These are phyloP conservation scores for Cryptosporidium xiaoi DNA, from an alignment of 169 alveolate species.

Conservation along the genomic window DNA sequence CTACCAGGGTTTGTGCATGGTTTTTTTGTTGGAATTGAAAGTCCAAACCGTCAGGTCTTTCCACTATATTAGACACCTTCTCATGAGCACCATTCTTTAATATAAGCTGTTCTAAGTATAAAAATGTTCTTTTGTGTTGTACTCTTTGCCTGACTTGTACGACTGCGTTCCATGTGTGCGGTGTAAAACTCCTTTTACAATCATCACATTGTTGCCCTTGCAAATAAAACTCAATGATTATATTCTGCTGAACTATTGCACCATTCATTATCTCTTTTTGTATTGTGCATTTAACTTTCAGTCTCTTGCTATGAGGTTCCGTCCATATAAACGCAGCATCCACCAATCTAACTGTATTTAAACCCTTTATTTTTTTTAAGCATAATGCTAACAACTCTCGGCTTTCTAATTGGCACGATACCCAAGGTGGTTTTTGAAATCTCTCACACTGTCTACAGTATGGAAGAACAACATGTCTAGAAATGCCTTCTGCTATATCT, in stretches of 20 bases:
- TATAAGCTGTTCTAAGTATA: conserved; percentile 95
- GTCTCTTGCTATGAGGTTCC: conserved; percentile 95
- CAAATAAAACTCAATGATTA: conserved; percentile 90
- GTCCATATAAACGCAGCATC: conserved; percentile 97
- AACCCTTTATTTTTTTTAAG: conserved; percentile 95
- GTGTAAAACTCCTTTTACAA: conserved; percentile 97
- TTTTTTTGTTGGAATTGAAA: conserved; percentile 93
- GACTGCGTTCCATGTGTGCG: conserved; percentile 97
- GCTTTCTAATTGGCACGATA: conserved; percentile 92
- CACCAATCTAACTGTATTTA: conserved; percentile 90
- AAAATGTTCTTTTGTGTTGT: conserved; percentile 95
- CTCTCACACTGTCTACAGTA: conserved; percentile 92
- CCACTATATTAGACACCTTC: conserved; percentile 91
- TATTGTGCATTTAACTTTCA: conserved; percentile 94
- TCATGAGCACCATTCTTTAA: conserved; percentile 93
- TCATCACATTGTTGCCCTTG: conserved; percentile 95
- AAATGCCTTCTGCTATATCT: conserved; percentile 92
- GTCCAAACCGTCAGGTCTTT: conserved; percentile 97
- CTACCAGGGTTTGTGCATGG: conserved; percentile 95
- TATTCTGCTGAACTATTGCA: conserved; percentile 89
- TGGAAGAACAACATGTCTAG: conserved; percentile 80
- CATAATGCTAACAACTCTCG: conserved; percentile 96
- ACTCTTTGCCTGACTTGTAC: conserved; percentile 97
- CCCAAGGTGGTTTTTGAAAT: conserved; percentile 95
- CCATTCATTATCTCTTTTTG: conserved; percentile 94